Evolutionary conservation across 305 asterid species (phyloP).

Genomic region (Fraxinus albicans): DNA sequence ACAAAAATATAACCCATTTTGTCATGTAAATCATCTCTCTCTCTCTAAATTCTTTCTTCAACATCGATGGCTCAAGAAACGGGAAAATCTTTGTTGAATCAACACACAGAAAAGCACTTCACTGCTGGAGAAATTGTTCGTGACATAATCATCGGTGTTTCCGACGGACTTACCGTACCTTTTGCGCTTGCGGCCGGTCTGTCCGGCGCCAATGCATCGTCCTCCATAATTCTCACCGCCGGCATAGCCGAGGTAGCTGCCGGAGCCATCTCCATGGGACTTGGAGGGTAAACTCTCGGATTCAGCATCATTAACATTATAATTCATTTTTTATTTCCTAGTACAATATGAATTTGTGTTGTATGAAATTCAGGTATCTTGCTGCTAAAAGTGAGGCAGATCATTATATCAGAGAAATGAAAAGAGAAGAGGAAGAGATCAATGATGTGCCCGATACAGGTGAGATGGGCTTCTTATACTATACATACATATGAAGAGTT

Average conservation of each 20-base stretch:
- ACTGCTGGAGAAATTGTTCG: conserved; percentile 89
- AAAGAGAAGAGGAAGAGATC: conserved; percentile 86
- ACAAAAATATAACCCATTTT: background rate
- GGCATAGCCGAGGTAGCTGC: conserved; percentile 95
- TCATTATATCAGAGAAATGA: conserved; percentile 75
- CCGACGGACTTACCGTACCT: conserved; percentile 93
- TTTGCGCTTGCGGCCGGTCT: conserved; percentile 95
- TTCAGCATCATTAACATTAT: background rate
- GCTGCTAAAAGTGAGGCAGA: conserved; percentile 97
- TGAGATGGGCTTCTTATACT: conserved; percentile 12
- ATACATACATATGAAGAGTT: background rate
- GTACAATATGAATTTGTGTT: background rate
- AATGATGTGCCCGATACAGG: conserved; percentile 85
- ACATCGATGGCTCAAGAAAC: conserved; percentile 46
- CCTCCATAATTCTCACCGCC: conserved; percentile 88
- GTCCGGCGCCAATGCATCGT: conserved; percentile 90
- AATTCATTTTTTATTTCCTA: background rate
- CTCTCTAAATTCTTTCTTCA: background rate
- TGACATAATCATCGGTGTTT: conserved; percentile 87
- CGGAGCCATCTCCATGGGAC: conserved; percentile 98
- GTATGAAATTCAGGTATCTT: conserved; percentile 49
- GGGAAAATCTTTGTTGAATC: conserved; percentile 40
- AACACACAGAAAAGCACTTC: conserved; percentile 84
- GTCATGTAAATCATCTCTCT: background rate
- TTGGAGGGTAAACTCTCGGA: conserved; percentile 66